Percentiles rank a stretch among this genome's conserved stretches.
phyloP scores from a whole-genome alignment of 495 filamentous ascomycete genomes.

The Cercophora samala region DNA sequence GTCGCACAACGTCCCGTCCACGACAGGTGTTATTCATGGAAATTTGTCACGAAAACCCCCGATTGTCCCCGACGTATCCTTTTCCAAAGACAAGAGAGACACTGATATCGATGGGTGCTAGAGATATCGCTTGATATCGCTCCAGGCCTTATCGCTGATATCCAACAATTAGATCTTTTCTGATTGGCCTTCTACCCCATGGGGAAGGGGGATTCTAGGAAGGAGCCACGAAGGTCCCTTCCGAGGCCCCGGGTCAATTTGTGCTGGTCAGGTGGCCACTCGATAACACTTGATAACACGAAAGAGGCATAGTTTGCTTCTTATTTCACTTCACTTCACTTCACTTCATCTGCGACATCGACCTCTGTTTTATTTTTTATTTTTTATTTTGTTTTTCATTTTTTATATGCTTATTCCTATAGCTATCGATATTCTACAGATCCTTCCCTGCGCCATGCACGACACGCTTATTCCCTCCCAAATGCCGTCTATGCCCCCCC shows the following conservation, averaged over 20 bases:
- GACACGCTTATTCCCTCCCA: background rate
- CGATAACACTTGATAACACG: background rate
- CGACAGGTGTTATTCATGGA: background rate
- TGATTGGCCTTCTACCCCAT: background rate
- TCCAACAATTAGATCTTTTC: background rate
- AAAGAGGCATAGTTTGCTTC: background rate
- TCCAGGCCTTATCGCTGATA: background rate
- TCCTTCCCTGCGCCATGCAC: background rate
- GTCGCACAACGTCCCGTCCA: too few relatives aligned
- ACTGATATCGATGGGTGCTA: background rate
- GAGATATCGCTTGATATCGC: background rate
- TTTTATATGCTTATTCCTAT: background rate
- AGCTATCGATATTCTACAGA: background rate
- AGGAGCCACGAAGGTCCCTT: background rate
- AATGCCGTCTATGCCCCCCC: background rate
- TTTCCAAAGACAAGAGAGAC: background rate
- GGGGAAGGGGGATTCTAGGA: background rate
- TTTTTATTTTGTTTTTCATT: background rate
- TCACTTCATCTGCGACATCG: background rate
- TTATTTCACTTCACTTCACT: background rate
- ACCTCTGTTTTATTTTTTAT: background rate
- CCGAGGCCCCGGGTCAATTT: background rate
- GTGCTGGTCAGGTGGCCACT: background rate
- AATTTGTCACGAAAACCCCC: background rate
- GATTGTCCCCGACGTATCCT: background rate